Conservation (phyloP, 495 filamentous ascomycete species). For the Aspergillus avenaceus region DNA sequence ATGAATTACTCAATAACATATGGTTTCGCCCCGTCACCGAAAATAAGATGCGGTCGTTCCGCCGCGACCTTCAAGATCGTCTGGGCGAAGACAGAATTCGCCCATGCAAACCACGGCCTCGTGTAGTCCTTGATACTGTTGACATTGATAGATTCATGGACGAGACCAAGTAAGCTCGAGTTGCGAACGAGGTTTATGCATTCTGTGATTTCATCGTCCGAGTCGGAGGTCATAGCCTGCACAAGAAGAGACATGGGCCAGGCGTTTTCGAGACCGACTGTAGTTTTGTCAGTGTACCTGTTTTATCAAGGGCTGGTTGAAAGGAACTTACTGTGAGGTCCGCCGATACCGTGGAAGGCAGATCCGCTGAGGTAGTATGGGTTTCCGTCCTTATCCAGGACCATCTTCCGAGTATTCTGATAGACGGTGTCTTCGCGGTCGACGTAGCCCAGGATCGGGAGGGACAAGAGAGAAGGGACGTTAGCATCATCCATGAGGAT, state of each 20-base stretch:
- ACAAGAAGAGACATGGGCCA: constrained; percentile 96
- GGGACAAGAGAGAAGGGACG: constrained; percentile 80
- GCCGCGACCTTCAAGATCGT: constrained; percentile 86
- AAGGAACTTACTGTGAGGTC: constrained; percentile 54
- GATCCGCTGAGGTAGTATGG: constrained; percentile 82
- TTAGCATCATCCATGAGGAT: constrained; percentile 99
- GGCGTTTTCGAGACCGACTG: constrained; percentile 77
- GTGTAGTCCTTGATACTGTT: constrained; percentile 71
- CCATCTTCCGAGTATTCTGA: constrained; percentile 87
- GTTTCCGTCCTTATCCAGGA: constrained; percentile 73
- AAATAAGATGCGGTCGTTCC: constrained; percentile 83
- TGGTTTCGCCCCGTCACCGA: constrained; percentile 53
- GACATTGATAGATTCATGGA: constrained; percentile 93
- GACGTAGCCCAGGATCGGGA: constrained; percentile 86
- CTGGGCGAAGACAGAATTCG: constrained; percentile 92
- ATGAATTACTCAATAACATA: constrained; percentile 23
- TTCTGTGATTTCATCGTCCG: constrained; percentile 76
- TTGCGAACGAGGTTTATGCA: constrained; percentile 69
- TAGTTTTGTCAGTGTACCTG: neutral
- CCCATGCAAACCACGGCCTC: constrained; percentile 95
- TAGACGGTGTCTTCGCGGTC: constrained; percentile 63
- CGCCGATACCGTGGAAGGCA: constrained; percentile 86
- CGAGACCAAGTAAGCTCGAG: constrained; percentile 68
- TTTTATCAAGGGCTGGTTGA: neutral
- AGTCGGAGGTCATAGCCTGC: constrained; percentile 84